Percentiles rank a stretch among this genome's conserved stretches.
Evolutionary conservation across 169 alveolate species (phyloP).

Genomic region (Cryptosporidium viatorum): DNA sequence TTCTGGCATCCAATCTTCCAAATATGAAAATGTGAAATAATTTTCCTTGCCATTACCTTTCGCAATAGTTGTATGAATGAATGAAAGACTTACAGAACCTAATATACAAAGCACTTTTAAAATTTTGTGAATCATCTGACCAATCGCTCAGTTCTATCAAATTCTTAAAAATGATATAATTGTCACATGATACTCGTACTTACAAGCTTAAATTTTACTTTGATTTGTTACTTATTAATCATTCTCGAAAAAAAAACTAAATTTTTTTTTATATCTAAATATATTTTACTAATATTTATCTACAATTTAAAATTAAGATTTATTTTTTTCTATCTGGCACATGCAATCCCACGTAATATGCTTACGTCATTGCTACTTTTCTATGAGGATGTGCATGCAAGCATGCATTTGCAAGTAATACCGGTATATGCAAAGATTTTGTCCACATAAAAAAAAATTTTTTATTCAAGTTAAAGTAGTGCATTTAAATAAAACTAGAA

Average conservation of each 20-base stretch:
- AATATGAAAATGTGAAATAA: constrained; percentile 12
- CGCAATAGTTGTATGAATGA: not conserved
- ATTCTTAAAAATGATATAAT: not conserved
- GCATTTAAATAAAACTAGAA: not conserved
- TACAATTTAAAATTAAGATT: not conserved
- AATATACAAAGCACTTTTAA: no score
- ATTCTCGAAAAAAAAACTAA: not conserved
- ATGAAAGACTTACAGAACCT: not conserved
- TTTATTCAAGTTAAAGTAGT: not conserved
- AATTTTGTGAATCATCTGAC: not conserved
- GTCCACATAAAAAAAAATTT: not conserved
- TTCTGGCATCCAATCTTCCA: constrained; percentile 53
- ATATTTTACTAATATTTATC: no score
- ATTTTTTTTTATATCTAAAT: no score
- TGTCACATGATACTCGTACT: not conserved
- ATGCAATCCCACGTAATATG: constrained; percentile 9
- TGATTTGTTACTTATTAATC: not conserved
- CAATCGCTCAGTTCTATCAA: not conserved
- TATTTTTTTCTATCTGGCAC: not conserved
- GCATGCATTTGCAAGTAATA: not conserved
- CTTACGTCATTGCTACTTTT: not conserved
- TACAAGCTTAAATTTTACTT: not conserved
- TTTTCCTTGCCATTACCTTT: not conserved
- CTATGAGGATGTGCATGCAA: not conserved
- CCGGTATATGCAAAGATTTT: not conserved